phyloP scores from a whole-genome alignment of 352 stramenopile genomes.

The Achlya hypogyna region DNA sequence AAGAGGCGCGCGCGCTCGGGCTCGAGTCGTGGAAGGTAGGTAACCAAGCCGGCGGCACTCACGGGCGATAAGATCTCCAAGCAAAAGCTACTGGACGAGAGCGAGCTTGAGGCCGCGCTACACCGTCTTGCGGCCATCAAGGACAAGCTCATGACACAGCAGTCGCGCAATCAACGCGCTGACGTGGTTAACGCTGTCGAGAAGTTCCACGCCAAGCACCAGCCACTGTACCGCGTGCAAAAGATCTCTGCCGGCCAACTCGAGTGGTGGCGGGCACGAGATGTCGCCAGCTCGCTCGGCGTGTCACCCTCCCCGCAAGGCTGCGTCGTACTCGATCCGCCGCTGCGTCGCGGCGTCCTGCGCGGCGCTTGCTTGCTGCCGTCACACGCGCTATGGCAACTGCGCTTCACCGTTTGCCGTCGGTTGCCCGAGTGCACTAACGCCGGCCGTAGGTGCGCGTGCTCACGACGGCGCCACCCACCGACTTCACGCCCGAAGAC shows the following conservation, averaged over 20 bases:
- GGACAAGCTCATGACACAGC: constrained; percentile 44
- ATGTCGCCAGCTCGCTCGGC: constrained; percentile 30
- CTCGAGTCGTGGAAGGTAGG: constrained; percentile 52
- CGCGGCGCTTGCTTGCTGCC: constrained; percentile 3
- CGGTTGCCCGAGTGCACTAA: neutral
- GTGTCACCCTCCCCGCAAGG: constrained; percentile 24
- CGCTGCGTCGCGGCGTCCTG: neutral
- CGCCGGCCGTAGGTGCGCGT: neutral
- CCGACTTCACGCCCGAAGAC: constrained; percentile 4
- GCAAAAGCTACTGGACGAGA: constrained; percentile 33
- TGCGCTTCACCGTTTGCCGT: neutral
- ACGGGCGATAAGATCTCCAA: constrained; percentile 39
- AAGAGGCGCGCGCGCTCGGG: constrained; percentile 34
- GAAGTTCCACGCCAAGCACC: constrained; percentile 50
- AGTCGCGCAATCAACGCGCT: constrained; percentile 30
- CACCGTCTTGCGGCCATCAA: constrained; percentile 42
- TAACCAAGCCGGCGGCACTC: no score
- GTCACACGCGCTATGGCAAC: constrained; percentile 11
- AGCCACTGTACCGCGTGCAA: constrained; percentile 36
- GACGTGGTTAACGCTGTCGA: constrained; percentile 36
- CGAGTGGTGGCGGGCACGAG: constrained; percentile 51
- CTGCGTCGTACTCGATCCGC: constrained; percentile 21
- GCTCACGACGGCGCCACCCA: neutral
- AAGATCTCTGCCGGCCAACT: constrained; percentile 33
- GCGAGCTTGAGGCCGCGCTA: constrained; percentile 49